Percentiles rank a stretch among this genome's conserved stretches.
These are phyloP conservation scores for Botrytis fabae DNA, from an alignment of 2,329 filamentous ascomycete genomes.

Conservation along the genomic window DNA sequence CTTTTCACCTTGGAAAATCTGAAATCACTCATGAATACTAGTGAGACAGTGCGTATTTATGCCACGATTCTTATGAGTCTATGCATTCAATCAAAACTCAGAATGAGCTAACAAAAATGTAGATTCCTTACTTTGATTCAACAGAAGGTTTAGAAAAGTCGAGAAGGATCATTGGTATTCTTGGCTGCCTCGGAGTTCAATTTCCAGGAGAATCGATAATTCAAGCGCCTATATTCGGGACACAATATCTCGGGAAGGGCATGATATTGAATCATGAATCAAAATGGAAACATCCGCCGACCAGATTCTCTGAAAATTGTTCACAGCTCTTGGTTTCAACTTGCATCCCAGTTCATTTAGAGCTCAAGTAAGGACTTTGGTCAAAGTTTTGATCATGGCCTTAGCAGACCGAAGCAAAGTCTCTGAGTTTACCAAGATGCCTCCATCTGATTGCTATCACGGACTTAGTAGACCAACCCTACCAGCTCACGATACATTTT, in stretches of 20 bases:
- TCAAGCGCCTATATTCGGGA: constrained; percentile 21
- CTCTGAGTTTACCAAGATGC: constrained; percentile 21
- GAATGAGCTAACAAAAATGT: constrained; percentile 8
- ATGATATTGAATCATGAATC: constrained; percentile 24
- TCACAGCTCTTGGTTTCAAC: constrained; percentile 22
- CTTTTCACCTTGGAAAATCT: constrained; percentile 12
- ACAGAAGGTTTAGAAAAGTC: constrained; percentile 20
- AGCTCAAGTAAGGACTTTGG: constrained; percentile 20
- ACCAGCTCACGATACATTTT: constrained; percentile 37
- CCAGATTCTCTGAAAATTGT: constrained; percentile 18
- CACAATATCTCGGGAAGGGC: constrained; percentile 22
- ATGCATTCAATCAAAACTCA: background rate
- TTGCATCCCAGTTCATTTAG: background rate
- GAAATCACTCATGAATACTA: constrained; percentile 21
- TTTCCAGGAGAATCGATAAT: constrained; percentile 24
- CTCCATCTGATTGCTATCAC: constrained; percentile 21
- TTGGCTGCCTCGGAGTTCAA: constrained; percentile 20
- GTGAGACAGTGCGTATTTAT: constrained; percentile 14
- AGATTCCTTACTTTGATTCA: constrained; percentile 24
- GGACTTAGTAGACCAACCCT: constrained; percentile 31
- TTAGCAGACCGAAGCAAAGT: constrained; percentile 23
- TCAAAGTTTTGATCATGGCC: constrained; percentile 22
- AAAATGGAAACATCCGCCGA: background rate
- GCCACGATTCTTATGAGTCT: no score
- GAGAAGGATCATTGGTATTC: constrained; percentile 24